Evolutionary conservation across 805 yeast species (phyloP), one percentile per base, ranked within the genome.

Genomic region (Candida chauliodis): DNA sequence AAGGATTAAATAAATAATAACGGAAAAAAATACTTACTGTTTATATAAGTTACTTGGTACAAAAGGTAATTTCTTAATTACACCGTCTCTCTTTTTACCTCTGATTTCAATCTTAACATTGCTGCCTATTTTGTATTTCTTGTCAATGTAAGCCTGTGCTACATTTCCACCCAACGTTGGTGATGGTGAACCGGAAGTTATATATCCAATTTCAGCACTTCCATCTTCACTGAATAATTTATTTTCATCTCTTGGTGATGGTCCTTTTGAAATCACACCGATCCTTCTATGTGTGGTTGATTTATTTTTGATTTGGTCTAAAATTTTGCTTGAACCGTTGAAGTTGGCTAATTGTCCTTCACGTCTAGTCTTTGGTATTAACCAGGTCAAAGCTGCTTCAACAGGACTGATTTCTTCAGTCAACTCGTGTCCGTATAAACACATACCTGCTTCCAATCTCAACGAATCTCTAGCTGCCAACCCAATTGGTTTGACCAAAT

Each of bases 381-480:
- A 76, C 99, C 99, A 93, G 35, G 89, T 74, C 48, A 93, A 73
- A 0, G 93, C 79, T 0, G 93, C 95, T 50, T 89, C 95, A 3
- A 91, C 78, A 8, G 99, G 99, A 2, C 96, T 83, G 21, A 76
- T 79, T 9, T 65, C 59, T 50, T 88, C 95, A 45, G 75, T 76
- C 52, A 93, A 72, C 61, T 93, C 99, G 58, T 89, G 84, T 2
- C 99, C 99, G 53, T 93, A 93, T 39, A 93, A 72, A 63, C 99
- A 93, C 96, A 93, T 86, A 22, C 99, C 99, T 4, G 99, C 99
- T 67, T 93, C 99, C 37, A 93, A 68, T 55, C 99, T 78, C 48
- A 93, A 71, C 8, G 97, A 86, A 60, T 93, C 99, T 61, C 99
- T 81, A 2, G 99, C 98, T n/a, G 98, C 99, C 36, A 93, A 76